phyloP scores from a whole-genome alignment of 139 green algal species.

The Micractinium sp. region DNA sequence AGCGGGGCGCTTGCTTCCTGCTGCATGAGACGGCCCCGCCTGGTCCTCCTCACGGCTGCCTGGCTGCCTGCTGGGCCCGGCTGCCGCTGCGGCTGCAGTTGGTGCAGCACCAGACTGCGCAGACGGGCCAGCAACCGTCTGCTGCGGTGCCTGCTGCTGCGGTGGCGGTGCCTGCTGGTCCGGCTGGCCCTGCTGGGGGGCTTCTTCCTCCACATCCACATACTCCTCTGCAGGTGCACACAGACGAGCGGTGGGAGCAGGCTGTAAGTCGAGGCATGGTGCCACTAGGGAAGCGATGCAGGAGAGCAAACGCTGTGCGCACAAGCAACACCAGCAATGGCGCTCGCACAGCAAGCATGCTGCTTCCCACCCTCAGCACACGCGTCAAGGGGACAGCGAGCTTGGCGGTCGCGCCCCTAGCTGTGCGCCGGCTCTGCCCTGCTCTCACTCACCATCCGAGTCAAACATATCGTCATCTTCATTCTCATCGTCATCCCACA shows the following conservation, averaged over 20 bases:
- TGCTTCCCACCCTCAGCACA: not conserved
- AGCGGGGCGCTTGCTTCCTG: not conserved
- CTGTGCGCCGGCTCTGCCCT: no score
- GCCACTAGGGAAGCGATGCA: not conserved
- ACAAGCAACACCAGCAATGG: not conserved
- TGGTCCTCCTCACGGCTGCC: not conserved
- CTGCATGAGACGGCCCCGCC: not conserved
- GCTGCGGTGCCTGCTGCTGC: not conserved
- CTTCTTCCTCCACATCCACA: not conserved
- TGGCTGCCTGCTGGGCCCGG: not conserved
- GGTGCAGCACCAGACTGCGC: not conserved
- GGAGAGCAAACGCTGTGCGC: not conserved
- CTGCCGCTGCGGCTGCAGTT: not conserved
- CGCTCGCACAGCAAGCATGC: not conserved
- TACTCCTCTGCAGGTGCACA: not conserved
- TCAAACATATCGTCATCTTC: not conserved
- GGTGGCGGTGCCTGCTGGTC: not conserved
- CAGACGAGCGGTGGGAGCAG: not conserved
- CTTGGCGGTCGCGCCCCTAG: no score
- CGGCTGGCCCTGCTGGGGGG: not conserved
- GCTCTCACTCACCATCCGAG: not conserved
- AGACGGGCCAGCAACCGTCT: not conserved
- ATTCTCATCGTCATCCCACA: not conserved
- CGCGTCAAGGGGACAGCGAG: no score
- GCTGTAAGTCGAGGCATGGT: not conserved